Evolutionary conservation across 2,329 filamentous ascomycete species (phyloP), one percentile per base, ranked within the genome.

Genomic region (Kalmusia sp.): DNA sequence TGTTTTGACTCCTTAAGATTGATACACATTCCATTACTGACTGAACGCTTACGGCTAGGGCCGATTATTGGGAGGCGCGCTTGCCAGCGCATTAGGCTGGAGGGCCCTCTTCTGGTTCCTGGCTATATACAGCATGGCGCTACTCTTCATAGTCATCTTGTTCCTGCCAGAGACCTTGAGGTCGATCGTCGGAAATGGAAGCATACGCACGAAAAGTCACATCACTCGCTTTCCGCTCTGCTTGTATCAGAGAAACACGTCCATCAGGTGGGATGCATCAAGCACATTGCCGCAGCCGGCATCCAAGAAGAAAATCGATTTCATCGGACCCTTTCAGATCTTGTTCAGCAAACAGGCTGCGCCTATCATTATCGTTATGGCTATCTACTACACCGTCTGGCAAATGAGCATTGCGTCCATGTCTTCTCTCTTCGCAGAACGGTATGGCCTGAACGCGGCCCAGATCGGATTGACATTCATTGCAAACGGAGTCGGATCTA

Each of bases 21-120:
- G 27, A 28, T 12, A 28, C 12, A n/a, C n/a, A n/a, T n/a, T n/a
- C n/a, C n/a, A n/a, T n/a, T n/a, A n/a, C n/a, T n/a, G n/a, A n/a
- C n/a, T n/a, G n/a, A n/a, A n/a, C n/a, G n/a, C n/a, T n/a, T n/a
- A n/a, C n/a, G n/a, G n/a, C n/a, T 28, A 28, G 27, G 27, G 14
- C 82, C 83, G 0, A 74, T 82, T 0, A 76, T 84, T 21, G 82
- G n/a, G 82, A 0, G 82, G 82, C 6, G 63, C 78, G 0, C 55
- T 84, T 0, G 72, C 76, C 0, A 75, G 80, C 41, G 74, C 75
- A 34, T 59, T 83, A 0, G 82, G 81, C 0, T 84, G 82, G 81
- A 69, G 76, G 33, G 73, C 75, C 1, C 77, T 84, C 6, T 85
- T 84, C 57, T 84, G 81, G 80, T 81, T 83, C 52, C 70, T 85